A percentile compares a stretch with the other conserved stretches of the same genome.
These are phyloP conservation scores for Psidium friedrichsthalianum DNA, from an alignment of 345 rosid species.

Conservation along the genomic window DNA sequence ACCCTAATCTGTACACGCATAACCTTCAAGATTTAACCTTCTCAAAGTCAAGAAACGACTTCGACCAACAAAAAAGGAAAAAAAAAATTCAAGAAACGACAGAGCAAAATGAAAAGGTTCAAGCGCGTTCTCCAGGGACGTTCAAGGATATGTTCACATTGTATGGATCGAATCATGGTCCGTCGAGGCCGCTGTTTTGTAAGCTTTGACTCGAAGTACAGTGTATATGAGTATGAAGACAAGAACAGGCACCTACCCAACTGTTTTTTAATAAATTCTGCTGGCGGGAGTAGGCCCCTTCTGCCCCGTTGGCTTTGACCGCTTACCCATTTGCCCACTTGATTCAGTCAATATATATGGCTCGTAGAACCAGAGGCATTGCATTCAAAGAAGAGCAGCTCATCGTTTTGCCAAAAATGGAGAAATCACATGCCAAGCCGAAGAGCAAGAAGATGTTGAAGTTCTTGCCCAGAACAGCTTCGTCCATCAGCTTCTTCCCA, in stretches of 20 bases:
- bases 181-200: not conserved
- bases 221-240: not conserved
- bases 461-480: conserved; percentile 38
- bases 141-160: not conserved
- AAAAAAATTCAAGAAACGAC: not conserved
- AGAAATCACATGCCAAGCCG: conserved; percentile 9
- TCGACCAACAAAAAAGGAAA: too few relatives aligned
- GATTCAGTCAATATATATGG: not conserved
- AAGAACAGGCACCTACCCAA: not conserved
- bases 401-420: not conserved
- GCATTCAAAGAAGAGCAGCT: not conserved
- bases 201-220: not conserved
- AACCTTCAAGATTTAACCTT: not conserved
- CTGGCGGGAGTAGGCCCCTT: not conserved
- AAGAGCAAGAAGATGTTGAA: conserved; percentile 24
- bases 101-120: not conserved
- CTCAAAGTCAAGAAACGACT: not conserved
- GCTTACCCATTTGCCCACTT: not conserved
- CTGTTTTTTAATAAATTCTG: not conserved
- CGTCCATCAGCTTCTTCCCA: conserved; percentile 22
- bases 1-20: not conserved
- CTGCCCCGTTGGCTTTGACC: not conserved
- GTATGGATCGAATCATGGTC: not conserved
- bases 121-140: not conserved
- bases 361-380: not conserved